These are phyloP conservation scores for Tolypocladium amazonense DNA, from an alignment of 2,329 filamentous ascomycete species.

Conservation along the genomic window DNA sequence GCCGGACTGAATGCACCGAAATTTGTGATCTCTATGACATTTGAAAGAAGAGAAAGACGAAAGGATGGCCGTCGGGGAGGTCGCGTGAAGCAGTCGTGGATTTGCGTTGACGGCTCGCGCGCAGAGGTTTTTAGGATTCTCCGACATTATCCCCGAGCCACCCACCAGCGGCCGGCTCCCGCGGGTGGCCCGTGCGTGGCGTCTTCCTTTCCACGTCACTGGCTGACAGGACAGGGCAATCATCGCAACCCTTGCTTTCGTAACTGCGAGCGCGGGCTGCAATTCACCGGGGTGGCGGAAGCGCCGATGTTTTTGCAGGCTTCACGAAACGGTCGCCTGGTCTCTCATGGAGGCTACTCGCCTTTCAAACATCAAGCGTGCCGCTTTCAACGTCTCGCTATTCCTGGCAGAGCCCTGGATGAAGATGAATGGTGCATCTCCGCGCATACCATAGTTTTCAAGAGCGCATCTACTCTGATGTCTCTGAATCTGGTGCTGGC, in stretches of 20 bases:
- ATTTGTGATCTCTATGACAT: neutral
- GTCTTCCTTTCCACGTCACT: neutral
- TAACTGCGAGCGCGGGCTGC: neutral
- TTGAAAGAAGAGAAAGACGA: neutral
- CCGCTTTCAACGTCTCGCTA: too few relatives aligned
- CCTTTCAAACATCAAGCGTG: too few relatives aligned
- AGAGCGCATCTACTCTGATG: too few relatives aligned
- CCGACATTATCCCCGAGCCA: neutral
- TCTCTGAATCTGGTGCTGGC: too few relatives aligned
- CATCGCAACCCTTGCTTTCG: neutral
- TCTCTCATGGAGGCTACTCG: too few relatives aligned
- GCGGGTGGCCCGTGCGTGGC: neutral
- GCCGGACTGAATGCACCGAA: neutral
- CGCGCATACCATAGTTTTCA: too few relatives aligned
- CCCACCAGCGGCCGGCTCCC: neutral
- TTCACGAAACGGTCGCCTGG: too few relatives aligned
- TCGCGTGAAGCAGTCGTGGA: neutral
- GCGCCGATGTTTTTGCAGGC: too few relatives aligned
- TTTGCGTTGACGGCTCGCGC: neutral
- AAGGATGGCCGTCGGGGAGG: neutral
- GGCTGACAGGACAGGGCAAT: neutral
- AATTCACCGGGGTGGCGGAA: neutral
- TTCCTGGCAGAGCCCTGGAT: too few relatives aligned
- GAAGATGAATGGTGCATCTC: too few relatives aligned
- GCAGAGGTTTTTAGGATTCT: neutral